Evolutionary conservation across 2,329 filamentous ascomycete genomes (phyloP), one percentile per base, ranked within the genome.

Genomic region (Huntiella bhutanensis): DNA sequence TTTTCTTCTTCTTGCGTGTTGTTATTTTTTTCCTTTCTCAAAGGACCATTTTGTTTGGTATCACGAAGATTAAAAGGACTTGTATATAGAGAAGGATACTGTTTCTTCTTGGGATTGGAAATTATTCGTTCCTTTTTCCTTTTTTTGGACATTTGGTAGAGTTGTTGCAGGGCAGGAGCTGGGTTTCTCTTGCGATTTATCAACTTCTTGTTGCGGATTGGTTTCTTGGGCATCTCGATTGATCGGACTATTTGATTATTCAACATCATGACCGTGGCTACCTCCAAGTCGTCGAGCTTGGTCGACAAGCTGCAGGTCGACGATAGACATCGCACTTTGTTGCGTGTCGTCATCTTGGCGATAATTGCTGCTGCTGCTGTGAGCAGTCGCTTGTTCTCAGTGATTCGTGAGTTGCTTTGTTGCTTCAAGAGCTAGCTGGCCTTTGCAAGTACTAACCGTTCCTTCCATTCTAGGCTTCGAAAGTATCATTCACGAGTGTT

Each of bases 401-500:
- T 98, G 54, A 96, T 98, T 65, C 82, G 91, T 88, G 76, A 61
- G 82, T 74, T 50, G 49, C 48, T 41, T 47, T 12, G 39, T 51
- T 53, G 51, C 15, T 50, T 33, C 40, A 37, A 47, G 15, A 36
- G 10, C 38, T 44, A 10, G 5, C 17, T 17, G 13, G 33, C 35
- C 12, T 36, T 17, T 19, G 41, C 13, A 15, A 13, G 43, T 54
- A 53, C 62, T 64, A 60, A 66, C 54, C 11, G 19, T 12, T 16
- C 35, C 19, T 48, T 46, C 51, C 42, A 47, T 32, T 15, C 10
- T 57, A 88, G 83, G 83, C 55, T 98, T 98, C 61, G 91, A 98
- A 68, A 94, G 85, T 67, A 98, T 98, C 59, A 98, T 98, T 59
- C 91, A 98, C 72, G 91, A 98, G 72, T 98, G 91, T 95, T 62